Evolutionary conservation across 305 asterid species (phyloP).

Genomic region (Solanum hybrid): DNA sequence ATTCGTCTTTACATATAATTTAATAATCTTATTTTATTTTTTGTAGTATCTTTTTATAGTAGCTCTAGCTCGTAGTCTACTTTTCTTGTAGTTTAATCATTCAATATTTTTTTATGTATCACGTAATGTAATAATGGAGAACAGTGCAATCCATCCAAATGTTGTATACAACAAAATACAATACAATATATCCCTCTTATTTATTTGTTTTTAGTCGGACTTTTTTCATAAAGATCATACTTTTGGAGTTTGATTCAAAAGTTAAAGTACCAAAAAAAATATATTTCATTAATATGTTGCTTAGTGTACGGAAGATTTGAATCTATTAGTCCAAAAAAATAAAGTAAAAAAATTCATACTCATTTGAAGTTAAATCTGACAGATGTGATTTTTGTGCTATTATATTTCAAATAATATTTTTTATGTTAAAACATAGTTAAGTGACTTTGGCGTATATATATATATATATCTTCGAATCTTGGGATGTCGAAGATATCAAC

Average conservation of each 20-base stretch:
- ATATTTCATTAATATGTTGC: neutral
- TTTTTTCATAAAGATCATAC: neutral
- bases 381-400: neutral
- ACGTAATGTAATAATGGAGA: too few relatives aligned
- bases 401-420: too few relatives aligned
- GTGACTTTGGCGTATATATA: neutral
- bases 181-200: neutral
- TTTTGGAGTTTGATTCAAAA: neutral
- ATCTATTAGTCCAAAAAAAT: neutral
- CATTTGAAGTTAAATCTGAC: neutral
- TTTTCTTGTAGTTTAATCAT: neutral
- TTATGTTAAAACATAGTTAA: neutral
- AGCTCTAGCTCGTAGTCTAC: neutral
- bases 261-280: too few relatives aligned
- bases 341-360: neutral
- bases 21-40: neutral
- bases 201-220: too few relatives aligned
- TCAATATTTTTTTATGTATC: neutral
- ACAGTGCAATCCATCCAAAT: neutral
- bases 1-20: neutral
- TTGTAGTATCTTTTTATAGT: neutral
- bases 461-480: too few relatives aligned
- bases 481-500: constrained; percentile 23
- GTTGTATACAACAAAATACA: too few relatives aligned
- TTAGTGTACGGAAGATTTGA: neutral